These are phyloP conservation scores for Juglanconis juglandina DNA, from an alignment of 2,329 filamentous ascomycete genomes.

Conservation along the genomic window DNA sequence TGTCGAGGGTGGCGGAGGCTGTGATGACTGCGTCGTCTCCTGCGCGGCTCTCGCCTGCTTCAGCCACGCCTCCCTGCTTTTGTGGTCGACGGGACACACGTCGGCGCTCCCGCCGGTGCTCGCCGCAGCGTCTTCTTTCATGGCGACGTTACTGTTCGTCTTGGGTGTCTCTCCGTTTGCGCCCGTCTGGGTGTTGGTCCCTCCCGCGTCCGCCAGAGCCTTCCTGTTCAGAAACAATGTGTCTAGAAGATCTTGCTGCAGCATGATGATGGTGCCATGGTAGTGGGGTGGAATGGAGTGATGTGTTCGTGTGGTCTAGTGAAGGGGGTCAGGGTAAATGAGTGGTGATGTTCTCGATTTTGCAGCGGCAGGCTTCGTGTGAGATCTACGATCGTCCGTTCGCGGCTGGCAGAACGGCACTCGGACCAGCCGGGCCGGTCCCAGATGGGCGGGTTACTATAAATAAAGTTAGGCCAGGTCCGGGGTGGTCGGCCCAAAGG, in stretches of 20 bases:
- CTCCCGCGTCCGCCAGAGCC: conserved; percentile 14
- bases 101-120: conserved; percentile 21
- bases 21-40: conserved; percentile 24
- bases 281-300: no score
- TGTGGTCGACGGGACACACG: conserved; percentile 85
- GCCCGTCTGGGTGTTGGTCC: neutral
- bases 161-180: neutral
- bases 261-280: conserved; percentile 13
- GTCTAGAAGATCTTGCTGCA: conserved; percentile 17
- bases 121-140: neutral
- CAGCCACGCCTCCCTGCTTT: conserved; percentile 84
- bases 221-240: conserved; percentile 16
- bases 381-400: no score
- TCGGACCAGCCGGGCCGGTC: no score
- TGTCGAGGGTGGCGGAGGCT: conserved; percentile 1
- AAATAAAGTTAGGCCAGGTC: no score
- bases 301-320: neutral
- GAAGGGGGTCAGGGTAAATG: neutral
- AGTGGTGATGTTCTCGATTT: neutral
- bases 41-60: conserved; percentile 58
- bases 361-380: neutral
- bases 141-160: neutral
- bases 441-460: no score
- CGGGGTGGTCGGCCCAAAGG: no score
- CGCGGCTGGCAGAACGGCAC: no score